These are phyloP conservation scores for Flammula alnicola DNA, from an alignment of 1,284 basidiomycete genomes.

Conservation along the genomic window DNA sequence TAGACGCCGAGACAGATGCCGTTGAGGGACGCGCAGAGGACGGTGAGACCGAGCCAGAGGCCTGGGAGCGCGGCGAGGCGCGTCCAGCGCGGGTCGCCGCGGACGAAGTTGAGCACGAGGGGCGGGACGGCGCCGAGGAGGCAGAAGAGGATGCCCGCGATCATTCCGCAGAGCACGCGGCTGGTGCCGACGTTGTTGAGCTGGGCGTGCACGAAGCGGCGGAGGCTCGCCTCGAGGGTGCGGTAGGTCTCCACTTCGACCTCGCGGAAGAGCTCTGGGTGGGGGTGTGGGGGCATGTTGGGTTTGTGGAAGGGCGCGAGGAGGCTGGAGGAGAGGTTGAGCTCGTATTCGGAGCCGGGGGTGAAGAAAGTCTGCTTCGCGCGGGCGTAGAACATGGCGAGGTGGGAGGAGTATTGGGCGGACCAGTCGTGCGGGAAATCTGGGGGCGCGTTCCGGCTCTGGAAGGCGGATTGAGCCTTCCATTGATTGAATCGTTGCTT, in stretches of 20 bases:
- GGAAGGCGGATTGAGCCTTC: conserved; percentile 49
- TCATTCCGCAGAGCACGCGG: conserved; percentile 69
- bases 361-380: conserved; percentile 80
- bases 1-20: conserved; percentile 78
- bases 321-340: conserved; percentile 67
- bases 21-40: conserved; percentile 66
- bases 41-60: conserved; percentile 68
- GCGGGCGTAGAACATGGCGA: conserved; percentile 73
- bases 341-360: conserved; percentile 68
- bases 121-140: conserved; percentile 55
- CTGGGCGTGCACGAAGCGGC: conserved; percentile 70
- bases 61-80: conserved; percentile 68
- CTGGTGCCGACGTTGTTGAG: conserved; percentile 78
- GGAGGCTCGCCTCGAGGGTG: conserved; percentile 65
- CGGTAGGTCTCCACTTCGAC: conserved; percentile 58
- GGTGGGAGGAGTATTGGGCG: conserved; percentile 51
- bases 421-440: conserved; percentile 39
- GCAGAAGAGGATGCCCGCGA: conserved; percentile 54
- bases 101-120: conserved; percentile 52
- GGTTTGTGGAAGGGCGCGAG: conserved; percentile 65
- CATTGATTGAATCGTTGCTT: conserved; percentile 58
- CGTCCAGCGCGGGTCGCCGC: conserved; percentile 52
- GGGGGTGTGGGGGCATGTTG: conserved; percentile 55
- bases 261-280: conserved; percentile 65
- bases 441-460: conserved; percentile 33